phyloP scores from a whole-genome alignment of 2,329 filamentous ascomycete genomes.

The Dryadomyces quercivorus region DNA sequence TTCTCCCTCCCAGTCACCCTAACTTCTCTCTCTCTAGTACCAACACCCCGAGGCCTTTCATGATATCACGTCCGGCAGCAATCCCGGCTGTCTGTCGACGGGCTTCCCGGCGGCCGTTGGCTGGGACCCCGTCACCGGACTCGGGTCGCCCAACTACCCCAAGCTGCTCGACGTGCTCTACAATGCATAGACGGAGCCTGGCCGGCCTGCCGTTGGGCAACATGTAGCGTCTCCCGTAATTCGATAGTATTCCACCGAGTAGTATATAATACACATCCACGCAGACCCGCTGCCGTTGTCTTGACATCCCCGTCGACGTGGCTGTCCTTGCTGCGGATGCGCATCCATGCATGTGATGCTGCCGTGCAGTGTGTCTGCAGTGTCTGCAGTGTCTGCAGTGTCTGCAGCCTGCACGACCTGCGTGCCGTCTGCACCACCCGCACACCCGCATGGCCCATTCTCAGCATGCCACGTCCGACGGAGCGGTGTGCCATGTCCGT shows the following conservation, averaged over 20 bases:
- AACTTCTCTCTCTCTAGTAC: slow-evolving; percentile 8
- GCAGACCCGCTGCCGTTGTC: neutral
- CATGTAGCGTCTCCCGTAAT: too few relatives aligned
- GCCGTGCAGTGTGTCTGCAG: neutral
- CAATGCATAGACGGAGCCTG: neutral
- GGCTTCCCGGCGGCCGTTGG: slow-evolving; percentile 18
- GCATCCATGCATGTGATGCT: neutral
- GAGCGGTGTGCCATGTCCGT: neutral
- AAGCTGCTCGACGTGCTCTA: slow-evolving; percentile 12
- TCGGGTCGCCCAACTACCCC: slow-evolving; percentile 14
- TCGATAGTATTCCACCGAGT: too few relatives aligned
- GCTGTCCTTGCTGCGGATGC: too few relatives aligned
- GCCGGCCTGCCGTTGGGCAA: too few relatives aligned
- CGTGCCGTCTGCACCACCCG: too few relatives aligned
- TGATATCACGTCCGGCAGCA: slow-evolving; percentile 17
- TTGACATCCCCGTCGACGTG: too few relatives aligned
- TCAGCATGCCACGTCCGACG: neutral
- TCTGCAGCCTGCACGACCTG: neutral
- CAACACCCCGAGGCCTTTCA: slow-evolving; percentile 18
- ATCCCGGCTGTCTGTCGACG: slow-evolving; percentile 19
- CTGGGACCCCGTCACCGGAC: slow-evolving; percentile 17
- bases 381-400: neutral
- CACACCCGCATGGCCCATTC: neutral
- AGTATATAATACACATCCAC: neutral
- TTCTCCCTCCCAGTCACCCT: neutral